Percentiles rank a stretch among this genome's conserved stretches.
phyloP scores from a whole-genome alignment of 2,329 filamentous ascomycete genomes.

The Claviceps paspali region DNA sequence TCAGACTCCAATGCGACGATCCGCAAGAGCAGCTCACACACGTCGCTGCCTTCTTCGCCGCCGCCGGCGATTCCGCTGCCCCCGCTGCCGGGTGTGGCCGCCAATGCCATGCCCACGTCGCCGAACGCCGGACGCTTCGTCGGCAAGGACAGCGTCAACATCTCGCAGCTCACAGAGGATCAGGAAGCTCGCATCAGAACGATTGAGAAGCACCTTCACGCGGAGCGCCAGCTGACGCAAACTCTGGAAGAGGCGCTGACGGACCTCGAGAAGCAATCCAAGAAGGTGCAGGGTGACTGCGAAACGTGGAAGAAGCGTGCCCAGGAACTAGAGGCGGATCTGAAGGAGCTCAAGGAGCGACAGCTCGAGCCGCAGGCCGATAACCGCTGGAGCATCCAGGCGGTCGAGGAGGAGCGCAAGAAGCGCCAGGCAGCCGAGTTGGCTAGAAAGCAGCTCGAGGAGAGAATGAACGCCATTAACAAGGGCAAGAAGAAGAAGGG shows the following conservation, averaged over 20 bases:
- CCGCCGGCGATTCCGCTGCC: conserved; percentile 93
- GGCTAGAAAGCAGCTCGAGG: conserved; percentile 76
- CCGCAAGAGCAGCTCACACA: conserved; percentile 71
- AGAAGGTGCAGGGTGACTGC: conserved; percentile 80
- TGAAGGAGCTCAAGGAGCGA: conserved; percentile 45
- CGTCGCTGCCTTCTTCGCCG: conserved; percentile 80
- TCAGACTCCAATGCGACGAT: conserved; percentile 54
- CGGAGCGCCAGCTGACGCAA: conserved; percentile 89
- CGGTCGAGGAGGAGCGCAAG: conserved; percentile 91
- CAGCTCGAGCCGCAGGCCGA: conserved; percentile 34
- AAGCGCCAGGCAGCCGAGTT: conserved; percentile 82
- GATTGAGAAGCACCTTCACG: conserved; percentile 91
- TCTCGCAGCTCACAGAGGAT: conserved; percentile 76
- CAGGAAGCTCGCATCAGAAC: conserved; percentile 89
- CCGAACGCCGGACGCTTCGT: conserved; percentile 51
- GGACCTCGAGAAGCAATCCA: conserved; percentile 81
- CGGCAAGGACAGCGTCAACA: conserved; percentile 57
- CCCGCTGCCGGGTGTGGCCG: conserved; percentile 36
- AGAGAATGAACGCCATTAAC: conserved; percentile 84
- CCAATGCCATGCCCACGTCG: conserved; percentile 28
- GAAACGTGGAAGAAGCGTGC: conserved; percentile 86
- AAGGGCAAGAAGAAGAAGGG: conserved; percentile 89
- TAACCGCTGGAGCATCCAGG: conserved; percentile 59
- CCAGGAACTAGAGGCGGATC: conserved; percentile 55
- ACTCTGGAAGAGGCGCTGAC: conserved; percentile 92